A percentile compares a stretch with the other conserved stretches of the same genome.
Conservation (phyloP, 345 rosid species). For the Aquilaria yunnanensis region DNA sequence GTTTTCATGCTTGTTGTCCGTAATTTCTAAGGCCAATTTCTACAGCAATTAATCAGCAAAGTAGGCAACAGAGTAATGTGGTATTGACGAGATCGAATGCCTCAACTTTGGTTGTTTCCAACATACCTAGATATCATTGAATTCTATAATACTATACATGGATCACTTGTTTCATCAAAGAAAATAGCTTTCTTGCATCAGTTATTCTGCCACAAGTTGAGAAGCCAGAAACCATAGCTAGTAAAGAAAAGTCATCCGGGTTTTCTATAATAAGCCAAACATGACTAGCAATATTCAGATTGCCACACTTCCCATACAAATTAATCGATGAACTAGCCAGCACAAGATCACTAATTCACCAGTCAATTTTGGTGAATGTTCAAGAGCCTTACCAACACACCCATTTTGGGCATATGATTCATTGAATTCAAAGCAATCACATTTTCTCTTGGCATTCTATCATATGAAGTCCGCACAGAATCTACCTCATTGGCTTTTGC, state of each 20-base stretch:
- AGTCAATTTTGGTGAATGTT: slow-evolving; percentile 31
- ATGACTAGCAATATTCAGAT: slow-evolving; percentile 44
- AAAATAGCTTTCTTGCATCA: slow-evolving; percentile 40
- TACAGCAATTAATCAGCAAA: too few species aligned
- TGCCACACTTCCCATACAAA: slow-evolving; percentile 67
- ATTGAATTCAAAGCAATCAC: slow-evolving; percentile 48
- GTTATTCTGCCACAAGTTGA: slow-evolving; percentile 48
- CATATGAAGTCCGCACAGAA: slow-evolving; percentile 46
- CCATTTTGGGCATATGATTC: slow-evolving; percentile 50
- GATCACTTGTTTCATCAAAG: slow-evolving; percentile 32
- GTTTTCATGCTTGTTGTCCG: too few species aligned
- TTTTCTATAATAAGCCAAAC: slow-evolving; percentile 36
- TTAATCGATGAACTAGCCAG: slow-evolving; percentile 60
- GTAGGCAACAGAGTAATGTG: too few species aligned
- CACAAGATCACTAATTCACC: slow-evolving; percentile 50
- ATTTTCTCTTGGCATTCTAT: slow-evolving; percentile 60
- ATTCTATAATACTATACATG: slow-evolving; percentile 59
- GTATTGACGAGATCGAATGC: slow-evolving; percentile 41
- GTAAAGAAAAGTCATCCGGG: slow-evolving; percentile 66
- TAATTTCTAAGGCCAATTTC: too few species aligned
- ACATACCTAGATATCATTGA: slow-evolving; percentile 72
- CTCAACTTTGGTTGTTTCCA: slow-evolving; percentile 44
- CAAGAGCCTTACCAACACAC: slow-evolving; percentile 41
- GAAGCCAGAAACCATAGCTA: slow-evolving; percentile 72
- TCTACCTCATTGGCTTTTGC: slow-evolving; percentile 46